These are phyloP conservation scores for Gillenia trifoliata DNA, from an alignment of 306 rosid genomes.

Conservation along the genomic window DNA sequence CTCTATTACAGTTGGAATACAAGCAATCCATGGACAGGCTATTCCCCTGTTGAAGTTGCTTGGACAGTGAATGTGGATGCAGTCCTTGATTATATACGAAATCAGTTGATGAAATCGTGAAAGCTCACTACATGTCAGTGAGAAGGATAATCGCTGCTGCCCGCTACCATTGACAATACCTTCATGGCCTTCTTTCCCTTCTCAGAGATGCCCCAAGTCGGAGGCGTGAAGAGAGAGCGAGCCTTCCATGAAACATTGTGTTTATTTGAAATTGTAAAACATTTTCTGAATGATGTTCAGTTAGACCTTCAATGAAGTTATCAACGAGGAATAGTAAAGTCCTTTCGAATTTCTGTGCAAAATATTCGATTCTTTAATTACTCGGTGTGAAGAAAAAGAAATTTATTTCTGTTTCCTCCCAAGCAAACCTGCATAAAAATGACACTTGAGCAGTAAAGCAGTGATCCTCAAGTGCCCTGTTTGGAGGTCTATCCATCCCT, in stretches of 20 bases:
- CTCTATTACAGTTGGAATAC: constrained; percentile 63
- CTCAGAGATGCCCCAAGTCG: constrained; percentile 9
- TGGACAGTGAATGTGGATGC: constrained; percentile 83
- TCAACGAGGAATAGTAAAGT: background rate
- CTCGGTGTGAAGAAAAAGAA: background rate
- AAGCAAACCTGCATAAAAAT: background rate
- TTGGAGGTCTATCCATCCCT: background rate
- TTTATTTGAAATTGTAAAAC: constrained; percentile 18
- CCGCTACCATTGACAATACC: background rate
- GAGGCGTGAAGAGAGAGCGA: constrained; percentile 17
- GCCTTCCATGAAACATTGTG: background rate
- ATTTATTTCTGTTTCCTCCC: background rate
- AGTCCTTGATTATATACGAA: constrained; percentile 47
- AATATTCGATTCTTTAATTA: background rate
- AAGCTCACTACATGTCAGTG: background rate
- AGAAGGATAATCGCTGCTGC: background rate
- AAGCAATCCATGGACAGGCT: constrained; percentile 84
- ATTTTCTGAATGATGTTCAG: background rate
- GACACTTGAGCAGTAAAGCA: background rate
- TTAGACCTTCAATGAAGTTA: constrained; percentile 7
- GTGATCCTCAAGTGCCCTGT: background rate
- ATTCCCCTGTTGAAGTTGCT: constrained; percentile 79
- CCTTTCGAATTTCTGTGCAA: background rate
- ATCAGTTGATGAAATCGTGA: constrained; percentile 60
- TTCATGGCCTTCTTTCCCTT: constrained; percentile 15